Evolutionary conservation across 129 eudicot genomes (phyloP).

Genomic region (Scalesia atractyloides): DNA sequence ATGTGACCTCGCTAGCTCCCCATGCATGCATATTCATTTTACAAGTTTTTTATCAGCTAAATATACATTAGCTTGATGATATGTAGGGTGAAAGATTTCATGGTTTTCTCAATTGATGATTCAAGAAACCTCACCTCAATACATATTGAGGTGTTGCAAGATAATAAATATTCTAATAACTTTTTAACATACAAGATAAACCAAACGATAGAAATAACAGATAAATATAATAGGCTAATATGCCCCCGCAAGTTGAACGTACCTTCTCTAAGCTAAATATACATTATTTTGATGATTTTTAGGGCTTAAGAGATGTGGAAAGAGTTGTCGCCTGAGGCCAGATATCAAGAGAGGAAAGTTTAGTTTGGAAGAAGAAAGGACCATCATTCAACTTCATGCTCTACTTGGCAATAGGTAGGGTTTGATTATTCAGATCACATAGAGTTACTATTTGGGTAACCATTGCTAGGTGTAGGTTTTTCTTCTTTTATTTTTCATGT

Average conservation of each 20-base stretch:
- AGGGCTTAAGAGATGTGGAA: conserved; percentile 77
- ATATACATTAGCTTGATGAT: not conserved
- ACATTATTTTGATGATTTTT: not conserved
- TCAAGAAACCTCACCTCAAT: too few species aligned
- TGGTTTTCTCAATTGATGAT: too few species aligned
- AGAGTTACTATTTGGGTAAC: not conserved
- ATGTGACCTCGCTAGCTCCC: not conserved
- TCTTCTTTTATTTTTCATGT: too few species aligned
- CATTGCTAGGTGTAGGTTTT: not conserved
- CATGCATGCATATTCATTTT: not conserved
- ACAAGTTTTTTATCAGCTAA: not conserved
- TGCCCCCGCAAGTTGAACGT: too few species aligned
- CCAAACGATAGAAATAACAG: too few species aligned
- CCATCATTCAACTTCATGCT: conserved; percentile 82
- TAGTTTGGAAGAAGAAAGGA: conserved; percentile 73
- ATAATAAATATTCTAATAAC: too few species aligned
- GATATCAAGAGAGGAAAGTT: conserved; percentile 83
- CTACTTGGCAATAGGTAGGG: conserved; percentile 76
- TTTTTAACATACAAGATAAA: too few species aligned
- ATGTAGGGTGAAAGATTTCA: conserved; percentile 47
- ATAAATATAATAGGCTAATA: too few species aligned
- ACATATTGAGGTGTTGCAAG: too few species aligned
- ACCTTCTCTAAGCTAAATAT: too few species aligned
- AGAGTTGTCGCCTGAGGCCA: conserved; percentile 70
- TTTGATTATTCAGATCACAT: not conserved